A percentile compares a stretch with the other conserved stretches of the same genome.
These are phyloP conservation scores for Boletus bicolor DNA, from an alignment of 768 basidiomycete species.

Conservation along the genomic window DNA sequence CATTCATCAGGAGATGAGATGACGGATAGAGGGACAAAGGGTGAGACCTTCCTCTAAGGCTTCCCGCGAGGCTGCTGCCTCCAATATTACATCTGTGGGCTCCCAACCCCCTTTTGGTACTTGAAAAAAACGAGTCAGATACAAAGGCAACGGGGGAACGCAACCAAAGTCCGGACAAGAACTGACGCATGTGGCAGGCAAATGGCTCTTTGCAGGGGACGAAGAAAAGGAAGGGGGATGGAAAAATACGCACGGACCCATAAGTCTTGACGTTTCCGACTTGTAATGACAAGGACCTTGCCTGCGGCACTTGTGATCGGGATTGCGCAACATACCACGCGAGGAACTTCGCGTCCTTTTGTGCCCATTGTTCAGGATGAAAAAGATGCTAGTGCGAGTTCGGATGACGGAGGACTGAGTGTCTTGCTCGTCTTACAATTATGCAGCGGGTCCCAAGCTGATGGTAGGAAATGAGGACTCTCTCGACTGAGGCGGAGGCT, in stretches of 20 bases:
- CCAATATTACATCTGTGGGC: constrained; percentile 71
- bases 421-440: neutral
- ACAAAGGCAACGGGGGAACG: neutral
- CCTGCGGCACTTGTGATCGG: constrained; percentile 71
- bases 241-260: constrained; percentile 80
- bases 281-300: constrained; percentile 81
- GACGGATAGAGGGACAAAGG: constrained; percentile 74
- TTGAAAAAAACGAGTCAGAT: constrained; percentile 30
- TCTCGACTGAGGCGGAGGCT: neutral
- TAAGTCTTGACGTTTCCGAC: constrained; percentile 71
- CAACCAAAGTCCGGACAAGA: neutral
- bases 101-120: constrained; percentile 96
- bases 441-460: constrained; percentile 1
- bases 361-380: constrained; percentile 40
- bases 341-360: constrained; percentile 77
- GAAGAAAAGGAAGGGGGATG: constrained; percentile 5
- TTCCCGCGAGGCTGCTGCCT: constrained; percentile 88
- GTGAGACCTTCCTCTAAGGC: constrained; percentile 96
- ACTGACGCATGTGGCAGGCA: constrained; percentile 1
- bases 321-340: constrained; percentile 89
- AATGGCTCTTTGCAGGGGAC: neutral
- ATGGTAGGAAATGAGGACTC: constrained; percentile 7
- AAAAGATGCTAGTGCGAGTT: neutral
- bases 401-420: neutral
- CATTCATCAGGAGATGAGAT: constrained; percentile 65